A percentile compares a stretch with the other conserved stretches of the same genome.
phyloP scores from a whole-genome alignment of 257 asterid genomes.

The Nemophila menziesii region DNA sequence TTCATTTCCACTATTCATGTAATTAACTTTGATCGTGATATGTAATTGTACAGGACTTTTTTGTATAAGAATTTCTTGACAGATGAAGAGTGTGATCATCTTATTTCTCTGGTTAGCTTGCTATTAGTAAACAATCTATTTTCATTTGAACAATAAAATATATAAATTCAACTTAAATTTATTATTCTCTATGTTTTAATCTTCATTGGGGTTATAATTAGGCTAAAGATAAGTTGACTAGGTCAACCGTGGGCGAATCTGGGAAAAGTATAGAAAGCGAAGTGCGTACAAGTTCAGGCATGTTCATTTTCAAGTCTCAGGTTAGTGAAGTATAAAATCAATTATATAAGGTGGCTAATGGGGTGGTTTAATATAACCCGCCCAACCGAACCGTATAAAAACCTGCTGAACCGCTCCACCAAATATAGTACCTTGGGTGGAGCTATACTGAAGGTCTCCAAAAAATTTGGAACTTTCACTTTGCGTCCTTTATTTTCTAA shows the following conservation, averaged over 20 bases:
- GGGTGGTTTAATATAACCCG: no score
- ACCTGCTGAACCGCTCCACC: no score
- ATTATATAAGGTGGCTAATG: no score
- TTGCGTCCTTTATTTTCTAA: no score
- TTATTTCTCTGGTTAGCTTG: slow-evolving; percentile 51
- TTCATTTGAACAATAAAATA: not conserved
- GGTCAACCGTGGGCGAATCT: slow-evolving; percentile 87
- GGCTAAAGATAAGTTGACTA: slow-evolving; percentile 84
- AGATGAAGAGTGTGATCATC: slow-evolving; percentile 71
- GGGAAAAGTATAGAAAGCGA: slow-evolving; percentile 85
- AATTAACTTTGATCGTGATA: no score
- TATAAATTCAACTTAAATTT: not conserved
- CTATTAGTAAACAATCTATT: not conserved
- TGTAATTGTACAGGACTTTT: slow-evolving; percentile 59
- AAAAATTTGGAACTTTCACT: no score
- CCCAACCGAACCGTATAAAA: no score
- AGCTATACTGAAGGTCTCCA: no score
- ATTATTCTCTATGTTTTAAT: not conserved
- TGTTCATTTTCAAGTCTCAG: slow-evolving; percentile 61
- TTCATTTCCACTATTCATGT: no score
- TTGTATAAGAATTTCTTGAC: slow-evolving; percentile 59
- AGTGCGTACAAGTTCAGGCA: slow-evolving; percentile 89
- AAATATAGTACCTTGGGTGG: no score
- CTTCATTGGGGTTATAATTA: slow-evolving; percentile 17
- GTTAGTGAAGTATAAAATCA: no score